These are phyloP conservation scores for Rhododendron molle DNA, from an alignment of 148 eudicot species.

Conservation along the genomic window DNA sequence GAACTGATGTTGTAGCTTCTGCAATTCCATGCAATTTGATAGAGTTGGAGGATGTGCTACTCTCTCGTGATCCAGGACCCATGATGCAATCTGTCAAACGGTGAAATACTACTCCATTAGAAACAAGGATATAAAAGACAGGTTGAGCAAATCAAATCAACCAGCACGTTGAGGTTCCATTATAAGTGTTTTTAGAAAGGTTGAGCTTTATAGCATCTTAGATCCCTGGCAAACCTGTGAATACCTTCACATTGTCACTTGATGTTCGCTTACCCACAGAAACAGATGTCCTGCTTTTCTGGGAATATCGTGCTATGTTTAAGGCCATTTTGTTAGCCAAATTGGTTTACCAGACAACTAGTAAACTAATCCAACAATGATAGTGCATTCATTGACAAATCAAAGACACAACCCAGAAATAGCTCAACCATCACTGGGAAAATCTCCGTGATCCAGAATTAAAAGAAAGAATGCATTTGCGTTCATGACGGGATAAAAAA, in stretches of 20 bases:
- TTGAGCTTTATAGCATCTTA: background rate
- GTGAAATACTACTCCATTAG: too few species aligned
- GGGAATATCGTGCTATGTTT: background rate
- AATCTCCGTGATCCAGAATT: background rate
- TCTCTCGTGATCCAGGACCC: too few species aligned
- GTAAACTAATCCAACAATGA: background rate
- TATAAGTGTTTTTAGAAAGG: background rate
- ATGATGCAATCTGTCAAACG: too few species aligned
- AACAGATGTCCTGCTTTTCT: background rate
- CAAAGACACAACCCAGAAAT: background rate
- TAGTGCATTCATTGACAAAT: background rate
- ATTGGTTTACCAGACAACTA: background rate
- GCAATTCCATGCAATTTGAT: too few species aligned
- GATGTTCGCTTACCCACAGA: background rate
- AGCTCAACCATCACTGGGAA: background rate
- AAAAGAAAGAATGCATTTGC: background rate
- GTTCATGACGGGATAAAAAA: background rate
- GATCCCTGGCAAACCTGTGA: background rate
- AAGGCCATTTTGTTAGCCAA: background rate
- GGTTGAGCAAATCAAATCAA: too few species aligned
- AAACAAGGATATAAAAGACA: too few species aligned
- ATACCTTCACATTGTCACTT: slow-evolving; percentile 1
- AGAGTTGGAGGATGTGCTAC: too few species aligned
- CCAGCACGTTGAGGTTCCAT: background rate
- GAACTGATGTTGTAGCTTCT: too few species aligned